Percentiles rank a stretch among this genome's conserved stretches.
Conservation (phyloP, 2,329 filamentous ascomycete genomes). For the Aspergillus pseudoterreus region DNA sequence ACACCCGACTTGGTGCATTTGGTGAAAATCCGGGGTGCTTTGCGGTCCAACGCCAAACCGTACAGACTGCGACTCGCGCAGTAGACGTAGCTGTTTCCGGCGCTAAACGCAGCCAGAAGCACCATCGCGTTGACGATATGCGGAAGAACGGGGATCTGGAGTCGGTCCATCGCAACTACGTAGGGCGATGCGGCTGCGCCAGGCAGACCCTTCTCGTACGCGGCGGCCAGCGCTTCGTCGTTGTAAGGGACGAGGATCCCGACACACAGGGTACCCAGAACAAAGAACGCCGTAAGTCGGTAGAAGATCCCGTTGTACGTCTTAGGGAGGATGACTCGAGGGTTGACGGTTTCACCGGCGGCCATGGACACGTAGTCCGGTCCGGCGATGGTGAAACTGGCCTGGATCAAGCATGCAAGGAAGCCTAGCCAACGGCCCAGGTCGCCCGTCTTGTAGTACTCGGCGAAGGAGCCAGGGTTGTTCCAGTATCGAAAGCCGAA, state of each 20-base stretch:
- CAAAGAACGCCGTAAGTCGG: constrained; percentile 70
- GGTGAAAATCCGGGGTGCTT: constrained; percentile 64
- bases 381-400: constrained; percentile 64
- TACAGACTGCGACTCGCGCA: constrained; percentile 67
- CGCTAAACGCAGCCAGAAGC: constrained; percentile 64
- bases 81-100: constrained; percentile 66
- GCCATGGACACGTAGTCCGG: constrained; percentile 64
- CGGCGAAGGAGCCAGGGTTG: constrained; percentile 65
- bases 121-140: constrained; percentile 72
- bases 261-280: constrained; percentile 68
- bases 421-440: constrained; percentile 75
- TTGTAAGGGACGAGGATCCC: constrained; percentile 70
- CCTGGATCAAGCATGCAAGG: constrained; percentile 68
- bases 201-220: constrained; percentile 56
- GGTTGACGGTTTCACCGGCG: constrained; percentile 69
- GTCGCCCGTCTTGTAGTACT: constrained; percentile 59
- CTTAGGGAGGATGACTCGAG: constrained; percentile 64
- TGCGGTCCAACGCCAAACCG: constrained; percentile 64
- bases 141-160: constrained; percentile 61
- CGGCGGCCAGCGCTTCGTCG: constrained; percentile 57
- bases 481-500: constrained; percentile 71
- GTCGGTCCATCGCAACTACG: constrained; percentile 63
- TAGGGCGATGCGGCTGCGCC: constrained; percentile 71
- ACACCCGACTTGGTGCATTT: constrained; percentile 63
- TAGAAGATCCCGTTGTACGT: constrained; percentile 79